Evolutionary conservation across 768 basidiomycete species (phyloP).

Genomic region (Porphyrellus cyaneotinctus): DNA sequence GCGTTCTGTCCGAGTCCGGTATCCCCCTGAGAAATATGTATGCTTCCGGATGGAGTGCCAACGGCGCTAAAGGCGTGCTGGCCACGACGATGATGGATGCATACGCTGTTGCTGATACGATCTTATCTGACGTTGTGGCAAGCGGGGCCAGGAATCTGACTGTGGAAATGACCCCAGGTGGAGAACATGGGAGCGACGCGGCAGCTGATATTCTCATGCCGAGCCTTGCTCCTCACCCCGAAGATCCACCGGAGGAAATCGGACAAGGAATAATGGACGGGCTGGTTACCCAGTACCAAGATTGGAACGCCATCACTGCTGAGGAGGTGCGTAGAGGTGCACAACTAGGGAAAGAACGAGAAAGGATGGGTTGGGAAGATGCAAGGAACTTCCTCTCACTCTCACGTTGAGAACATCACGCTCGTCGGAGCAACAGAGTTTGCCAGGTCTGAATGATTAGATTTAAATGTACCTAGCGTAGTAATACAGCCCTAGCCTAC

Average conservation of each 20-base stretch:
- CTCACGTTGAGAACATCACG: conserved; percentile 5
- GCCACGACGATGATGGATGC: conserved; percentile 93
- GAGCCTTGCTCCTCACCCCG: conserved; percentile 37
- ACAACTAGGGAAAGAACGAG: conserved; percentile 61
- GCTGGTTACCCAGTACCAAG: conserved; percentile 56
- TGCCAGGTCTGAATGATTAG: neutral
- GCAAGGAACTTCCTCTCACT: conserved; percentile 34
- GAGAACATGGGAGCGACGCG: conserved; percentile 3
- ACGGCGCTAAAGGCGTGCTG: conserved; percentile 87
- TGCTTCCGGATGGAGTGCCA: conserved; percentile 90
- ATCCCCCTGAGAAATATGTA: conserved; percentile 61
- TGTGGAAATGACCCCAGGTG: conserved; percentile 6
- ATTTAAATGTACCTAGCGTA: neutral
- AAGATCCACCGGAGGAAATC: conserved; percentile 48
- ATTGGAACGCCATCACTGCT: conserved; percentile 72
- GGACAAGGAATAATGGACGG: conserved; percentile 38
- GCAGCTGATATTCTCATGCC: conserved; percentile 23
- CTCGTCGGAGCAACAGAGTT: neutral
- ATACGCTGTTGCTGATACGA: conserved; percentile 68
- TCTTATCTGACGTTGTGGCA: conserved; percentile 55
- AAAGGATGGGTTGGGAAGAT: conserved; percentile 71
- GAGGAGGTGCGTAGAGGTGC: conserved; percentile 66
- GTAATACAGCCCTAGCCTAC: conserved; percentile 12
- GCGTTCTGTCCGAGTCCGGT: conserved; percentile 42
- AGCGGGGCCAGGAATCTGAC: conserved; percentile 12